Percentiles rank a stretch among this genome's conserved stretches.
Conservation (phyloP, 108 stramenopile species). For the Pseudonitzschia delicatissima region DNA sequence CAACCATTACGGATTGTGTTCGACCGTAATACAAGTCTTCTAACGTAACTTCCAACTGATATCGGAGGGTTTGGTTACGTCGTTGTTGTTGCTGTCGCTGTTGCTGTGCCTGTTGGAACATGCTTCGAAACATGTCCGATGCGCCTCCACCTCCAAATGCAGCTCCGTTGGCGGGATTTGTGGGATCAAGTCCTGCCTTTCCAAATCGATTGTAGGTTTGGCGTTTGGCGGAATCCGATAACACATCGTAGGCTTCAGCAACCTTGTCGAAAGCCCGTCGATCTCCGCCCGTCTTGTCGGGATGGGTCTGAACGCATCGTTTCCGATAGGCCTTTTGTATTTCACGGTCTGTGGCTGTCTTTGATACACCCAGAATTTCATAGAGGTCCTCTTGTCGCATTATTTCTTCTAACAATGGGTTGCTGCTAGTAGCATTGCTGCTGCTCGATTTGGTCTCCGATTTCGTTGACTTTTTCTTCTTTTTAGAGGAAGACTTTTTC, state of each 20-base stretch:
- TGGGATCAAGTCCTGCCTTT: slow-evolving; percentile 59
- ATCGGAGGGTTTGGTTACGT: slow-evolving; percentile 59
- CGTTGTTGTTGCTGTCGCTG: slow-evolving; percentile 26
- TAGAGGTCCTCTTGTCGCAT: slow-evolving; percentile 45
- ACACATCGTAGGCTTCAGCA: slow-evolving; percentile 90
- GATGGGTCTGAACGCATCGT: slow-evolving; percentile 87
- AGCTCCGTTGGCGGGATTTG: slow-evolving; percentile 14
- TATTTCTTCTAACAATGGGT: slow-evolving; percentile 35
- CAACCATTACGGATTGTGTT: slow-evolving; percentile 45
- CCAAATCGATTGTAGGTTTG: slow-evolving; percentile 88
- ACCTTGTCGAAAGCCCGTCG: slow-evolving; percentile 90
- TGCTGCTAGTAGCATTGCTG: neutral
- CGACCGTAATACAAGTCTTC: slow-evolving; percentile 79
- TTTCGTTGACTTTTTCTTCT: slow-evolving; percentile 4
- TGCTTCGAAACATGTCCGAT: slow-evolving; percentile 15
- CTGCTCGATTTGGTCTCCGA: slow-evolving; percentile 1
- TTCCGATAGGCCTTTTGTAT: slow-evolving; percentile 92
- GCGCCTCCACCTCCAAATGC: slow-evolving; percentile 12
- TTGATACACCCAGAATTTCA: slow-evolving; percentile 36
- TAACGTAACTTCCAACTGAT: slow-evolving; percentile 71
- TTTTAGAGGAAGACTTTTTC: neutral
- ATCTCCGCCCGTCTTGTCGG: slow-evolving; percentile 88
- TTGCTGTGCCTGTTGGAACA: slow-evolving; percentile 20
- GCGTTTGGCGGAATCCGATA: slow-evolving; percentile 87
- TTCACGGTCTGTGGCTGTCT: slow-evolving; percentile 16